A percentile compares a stretch with the other conserved stretches of the same genome.
Conservation (phyloP, 23 red algal species). For the Pyropia haitanensis region DNA sequence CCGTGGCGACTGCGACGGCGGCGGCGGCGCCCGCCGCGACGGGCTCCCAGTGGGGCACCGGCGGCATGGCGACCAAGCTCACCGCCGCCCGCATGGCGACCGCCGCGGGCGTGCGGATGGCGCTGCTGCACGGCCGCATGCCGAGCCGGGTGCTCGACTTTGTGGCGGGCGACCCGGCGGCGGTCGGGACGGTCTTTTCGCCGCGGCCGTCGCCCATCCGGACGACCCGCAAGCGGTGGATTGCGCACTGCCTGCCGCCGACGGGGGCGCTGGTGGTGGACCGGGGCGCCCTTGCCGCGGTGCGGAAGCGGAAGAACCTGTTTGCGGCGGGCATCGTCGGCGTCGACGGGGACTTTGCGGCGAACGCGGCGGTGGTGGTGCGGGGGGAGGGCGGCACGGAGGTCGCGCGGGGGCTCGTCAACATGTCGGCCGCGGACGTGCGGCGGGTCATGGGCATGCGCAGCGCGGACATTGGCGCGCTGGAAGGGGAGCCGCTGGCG, state of each 20-base stretch:
- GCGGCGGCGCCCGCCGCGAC: neutral
- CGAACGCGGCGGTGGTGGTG: constrained; percentile 57
- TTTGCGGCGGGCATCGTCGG: constrained; percentile 41
- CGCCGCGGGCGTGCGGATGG: constrained; percentile 79
- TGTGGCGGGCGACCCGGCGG: constrained; percentile 33
- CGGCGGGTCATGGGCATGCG: constrained; percentile 41
- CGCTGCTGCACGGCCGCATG: constrained; percentile 72
- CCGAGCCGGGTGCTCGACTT: constrained; percentile 74
- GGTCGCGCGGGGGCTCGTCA: constrained; percentile 69
- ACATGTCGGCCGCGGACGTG: constrained; percentile 52
- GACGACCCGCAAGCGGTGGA: constrained; percentile 70
- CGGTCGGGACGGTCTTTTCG: constrained; percentile 76
- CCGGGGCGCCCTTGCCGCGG: constrained; percentile 29
- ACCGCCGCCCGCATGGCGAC: constrained; percentile 93
- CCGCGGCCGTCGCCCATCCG: constrained; percentile 41
- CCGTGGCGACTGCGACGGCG: no score
- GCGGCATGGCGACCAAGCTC: constrained; percentile 97
- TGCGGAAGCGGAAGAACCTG: constrained; percentile 38
- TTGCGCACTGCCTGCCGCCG: constrained; percentile 79
- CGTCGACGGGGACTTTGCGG: constrained; percentile 61
- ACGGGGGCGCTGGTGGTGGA: constrained; percentile 60
- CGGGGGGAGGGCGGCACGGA: constrained; percentile 32
- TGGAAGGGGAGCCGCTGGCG: constrained; percentile 35
- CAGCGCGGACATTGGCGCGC: constrained; percentile 31
- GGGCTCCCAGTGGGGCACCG: constrained; percentile 98